Conservation (phyloP, 177 flowering plant genomes). For the Vitis hybrid region DNA sequence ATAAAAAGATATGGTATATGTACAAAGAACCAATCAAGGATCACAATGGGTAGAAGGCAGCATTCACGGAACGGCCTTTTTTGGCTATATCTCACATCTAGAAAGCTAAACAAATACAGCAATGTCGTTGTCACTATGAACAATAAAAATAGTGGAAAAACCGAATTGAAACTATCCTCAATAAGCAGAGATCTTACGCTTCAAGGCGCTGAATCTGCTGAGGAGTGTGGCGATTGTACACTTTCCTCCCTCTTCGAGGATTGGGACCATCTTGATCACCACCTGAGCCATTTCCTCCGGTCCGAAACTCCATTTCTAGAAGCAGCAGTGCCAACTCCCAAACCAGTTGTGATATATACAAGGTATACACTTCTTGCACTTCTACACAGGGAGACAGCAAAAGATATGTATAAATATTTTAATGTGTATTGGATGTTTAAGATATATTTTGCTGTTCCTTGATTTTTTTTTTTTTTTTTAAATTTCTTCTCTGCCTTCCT, state of each 20-base stretch:
- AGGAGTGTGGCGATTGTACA: conserved; percentile 39
- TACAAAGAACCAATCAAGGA: not conserved
- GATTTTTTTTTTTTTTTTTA: too few relatives aligned
- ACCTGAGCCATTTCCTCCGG: conserved; percentile 13
- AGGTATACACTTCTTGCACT: too few relatives aligned
- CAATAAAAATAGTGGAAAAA: not conserved
- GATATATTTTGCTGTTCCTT: too few relatives aligned
- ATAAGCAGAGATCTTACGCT: conserved; percentile 19
- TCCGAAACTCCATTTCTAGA: conserved; percentile 3
- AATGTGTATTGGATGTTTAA: too few relatives aligned
- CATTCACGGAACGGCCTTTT: too few relatives aligned
- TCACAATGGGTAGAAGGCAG: not conserved
- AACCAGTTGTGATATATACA: too few relatives aligned
- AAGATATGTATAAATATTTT: too few relatives aligned
- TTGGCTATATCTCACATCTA: too few relatives aligned
- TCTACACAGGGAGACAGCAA: too few relatives aligned
- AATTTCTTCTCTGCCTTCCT: too few relatives aligned
- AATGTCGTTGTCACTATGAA: not conserved
- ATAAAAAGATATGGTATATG: not conserved
- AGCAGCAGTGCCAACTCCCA: too few relatives aligned
- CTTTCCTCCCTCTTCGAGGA: conserved; percentile 17
- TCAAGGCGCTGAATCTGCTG: conserved; percentile 43
- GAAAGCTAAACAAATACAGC: not conserved
- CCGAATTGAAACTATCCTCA: not conserved
- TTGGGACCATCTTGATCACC: conserved; percentile 23